phyloP scores from a whole-genome alignment of 2,329 filamentous ascomycete species.

The Elsinoe necatrix region DNA sequence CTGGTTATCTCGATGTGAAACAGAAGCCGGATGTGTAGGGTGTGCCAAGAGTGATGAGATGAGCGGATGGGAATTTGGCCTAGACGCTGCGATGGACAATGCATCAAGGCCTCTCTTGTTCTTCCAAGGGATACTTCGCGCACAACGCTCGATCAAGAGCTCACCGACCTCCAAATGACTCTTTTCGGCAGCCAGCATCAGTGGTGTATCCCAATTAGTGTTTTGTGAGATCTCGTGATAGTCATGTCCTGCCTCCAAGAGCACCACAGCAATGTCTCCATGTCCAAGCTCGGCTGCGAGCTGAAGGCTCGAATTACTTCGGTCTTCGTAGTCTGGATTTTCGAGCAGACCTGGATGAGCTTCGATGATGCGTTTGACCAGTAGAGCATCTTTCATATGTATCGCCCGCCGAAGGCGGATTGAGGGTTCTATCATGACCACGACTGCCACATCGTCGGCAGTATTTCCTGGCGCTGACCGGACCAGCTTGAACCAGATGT shows the following conservation, averaged over 20 bases:
- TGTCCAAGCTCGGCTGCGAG: constrained; percentile 68
- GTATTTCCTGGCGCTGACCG: neutral
- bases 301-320: constrained; percentile 78
- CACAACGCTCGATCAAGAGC: constrained; percentile 57
- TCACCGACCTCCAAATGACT: constrained; percentile 68
- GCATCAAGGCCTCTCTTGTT: constrained; percentile 65
- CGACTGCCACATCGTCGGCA: neutral
- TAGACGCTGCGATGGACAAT: constrained; percentile 3
- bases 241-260: constrained; percentile 70
- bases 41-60: constrained; percentile 35
- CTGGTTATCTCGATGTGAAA: constrained; percentile 46
- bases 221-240: constrained; percentile 65
- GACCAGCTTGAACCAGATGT: neutral
- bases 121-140: constrained; percentile 53
- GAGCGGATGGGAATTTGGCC: constrained; percentile 32
- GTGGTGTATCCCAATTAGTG: constrained; percentile 67
- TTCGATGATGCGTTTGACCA: constrained; percentile 68
- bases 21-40: constrained; percentile 28
- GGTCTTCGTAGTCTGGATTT: constrained; percentile 68
- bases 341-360: constrained; percentile 63
- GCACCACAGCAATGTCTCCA: constrained; percentile 56
- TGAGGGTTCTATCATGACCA: constrained; percentile 62
- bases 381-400: constrained; percentile 60
- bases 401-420: constrained; percentile 76
- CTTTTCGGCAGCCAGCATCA: constrained; percentile 65